Base-by-base conservation (phyloP, 352 stramenopile species). In the Globisporangium alternatum region DNA sequence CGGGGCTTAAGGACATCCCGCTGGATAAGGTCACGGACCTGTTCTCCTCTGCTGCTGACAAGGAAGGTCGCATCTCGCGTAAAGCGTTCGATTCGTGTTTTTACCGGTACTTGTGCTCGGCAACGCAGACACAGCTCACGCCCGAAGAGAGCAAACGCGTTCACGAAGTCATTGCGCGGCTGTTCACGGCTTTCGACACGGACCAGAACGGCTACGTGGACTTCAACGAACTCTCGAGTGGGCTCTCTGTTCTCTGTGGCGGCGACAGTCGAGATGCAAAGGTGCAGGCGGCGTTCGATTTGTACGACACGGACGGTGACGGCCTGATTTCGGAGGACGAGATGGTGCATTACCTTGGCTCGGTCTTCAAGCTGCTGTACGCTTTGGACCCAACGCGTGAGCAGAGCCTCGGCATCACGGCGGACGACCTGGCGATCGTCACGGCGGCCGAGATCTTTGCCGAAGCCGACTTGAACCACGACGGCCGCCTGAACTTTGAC, bases 391-490 rank as follows among this genome's bases (percentile, higher is more conserved):
- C 83, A 30, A 83, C 81, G 15, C 78, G 75, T 1, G 66, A 81
- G 44, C 72, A 79, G n/a, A 77, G 78, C 28, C 65, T 95, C 33
- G 81, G 75, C 0, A 84, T 89, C 55, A 77, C 79, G 5, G 69
- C 88, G 1, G 70, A 87, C 5, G 81, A 88, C 53, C 62, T 96
- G 4, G 89, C 89, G 8, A 49, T 53, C 5, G 76, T 79, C 49
- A 97, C 89, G 33, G 74, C 86, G 6, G 69, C 73, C 1, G 73
- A 96, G 47, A 92, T 94, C 65, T 98, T 98, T 66, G 67, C 88
- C 1, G 77, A 94, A 13, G 96, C 89, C 2, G 90, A 98, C 52
- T 58, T 90, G 7, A 90, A 97, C 64, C 68, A 81, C 22, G 87
- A 96, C 69, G 88, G 87, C 4, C 89, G 87, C n/a, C 64, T 97